Evolutionary conservation across 345 rosid species (phyloP), one percentile per base, ranked within the genome.

Genomic region (Cochlearia excelsa): DNA sequence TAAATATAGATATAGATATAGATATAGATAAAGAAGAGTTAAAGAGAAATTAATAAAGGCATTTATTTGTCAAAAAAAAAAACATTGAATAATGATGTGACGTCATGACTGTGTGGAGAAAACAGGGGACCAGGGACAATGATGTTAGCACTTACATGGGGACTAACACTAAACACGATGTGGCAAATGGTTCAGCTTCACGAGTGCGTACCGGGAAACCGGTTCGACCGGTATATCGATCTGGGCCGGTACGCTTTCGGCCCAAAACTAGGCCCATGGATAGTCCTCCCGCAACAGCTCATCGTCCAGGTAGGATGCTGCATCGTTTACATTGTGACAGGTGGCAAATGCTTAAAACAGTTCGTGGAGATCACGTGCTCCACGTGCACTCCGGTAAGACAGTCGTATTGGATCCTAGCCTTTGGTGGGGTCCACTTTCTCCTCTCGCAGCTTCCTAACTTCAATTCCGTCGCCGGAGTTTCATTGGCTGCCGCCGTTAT

Each of bases 161-260:
- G 79, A 82, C 73, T 86, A 75, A 93, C 99, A 27, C 63, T 93
- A 63, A 84, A 86, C 81, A 88, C 91, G 5, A 84, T 89, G 94
- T 89, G 99, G 99, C 95, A 93, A 75, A 86, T 93, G 94, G 83
- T 86, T 50, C 85, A 88, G 63, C 89, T 93, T 30, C 97, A 93
- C 30, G 97, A 89, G 68, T 86, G 96, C 27, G 89, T 89, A 34
- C 97, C 89, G 0, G 95, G 99, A 46, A 86, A 77, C 58, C 84
- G 97, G 6, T 93, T 92, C 8, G 95, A 93, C 66, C 84, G 97
- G 29, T 93, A 88, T 56, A n/a, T 88, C 2, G 97, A 93, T 78
- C 82, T 93, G 0, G 99, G 97, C 4, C 74, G 82, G 34, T 73
- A 88, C 49, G 97, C 97, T 30, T 92, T 93, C 26, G 99, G 97